These are phyloP conservation scores for Talaromyces islandicus DNA, from an alignment of 2,329 filamentous ascomycete genomes.

Conservation along the genomic window DNA sequence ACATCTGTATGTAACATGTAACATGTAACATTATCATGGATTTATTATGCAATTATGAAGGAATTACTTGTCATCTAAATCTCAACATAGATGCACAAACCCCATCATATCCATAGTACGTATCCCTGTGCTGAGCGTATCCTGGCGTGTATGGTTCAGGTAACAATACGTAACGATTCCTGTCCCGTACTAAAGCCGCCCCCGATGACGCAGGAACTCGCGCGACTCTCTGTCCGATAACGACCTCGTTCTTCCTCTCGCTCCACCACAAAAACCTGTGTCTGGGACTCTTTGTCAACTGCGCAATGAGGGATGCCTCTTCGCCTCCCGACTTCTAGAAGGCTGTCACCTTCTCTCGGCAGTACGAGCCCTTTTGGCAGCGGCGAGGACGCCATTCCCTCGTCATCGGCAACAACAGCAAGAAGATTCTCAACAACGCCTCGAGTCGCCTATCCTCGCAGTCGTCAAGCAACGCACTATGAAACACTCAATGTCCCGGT, in stretches of 20 bases:
- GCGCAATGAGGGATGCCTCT: conserved; percentile 13
- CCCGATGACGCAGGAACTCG: neutral
- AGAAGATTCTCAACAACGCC: conserved; percentile 35
- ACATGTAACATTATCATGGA: no score
- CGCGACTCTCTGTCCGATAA: neutral
- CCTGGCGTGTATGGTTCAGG: neutral
- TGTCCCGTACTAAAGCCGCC: neutral
- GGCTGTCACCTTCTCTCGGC: conserved; percentile 5
- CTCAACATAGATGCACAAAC: no score
- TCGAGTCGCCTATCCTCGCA: conserved; percentile 1
- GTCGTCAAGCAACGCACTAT: conserved; percentile 54
- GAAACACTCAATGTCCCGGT: conserved; percentile 68
- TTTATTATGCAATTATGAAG: neutral
- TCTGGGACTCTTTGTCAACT: neutral
- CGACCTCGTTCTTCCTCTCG: neutral
- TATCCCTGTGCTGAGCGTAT: neutral
- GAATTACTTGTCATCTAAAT: neutral
- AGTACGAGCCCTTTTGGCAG: conserved; percentile 4
- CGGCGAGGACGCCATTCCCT: neutral
- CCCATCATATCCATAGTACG: no score
- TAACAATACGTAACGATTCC: neutral
- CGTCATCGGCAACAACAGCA: neutral
- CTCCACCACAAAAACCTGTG: neutral
- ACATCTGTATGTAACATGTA: no score
- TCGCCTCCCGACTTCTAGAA: conserved; percentile 12